Conservation (phyloP, 139 green algal genomes). For the Chlamydomonas incerta region DNA sequence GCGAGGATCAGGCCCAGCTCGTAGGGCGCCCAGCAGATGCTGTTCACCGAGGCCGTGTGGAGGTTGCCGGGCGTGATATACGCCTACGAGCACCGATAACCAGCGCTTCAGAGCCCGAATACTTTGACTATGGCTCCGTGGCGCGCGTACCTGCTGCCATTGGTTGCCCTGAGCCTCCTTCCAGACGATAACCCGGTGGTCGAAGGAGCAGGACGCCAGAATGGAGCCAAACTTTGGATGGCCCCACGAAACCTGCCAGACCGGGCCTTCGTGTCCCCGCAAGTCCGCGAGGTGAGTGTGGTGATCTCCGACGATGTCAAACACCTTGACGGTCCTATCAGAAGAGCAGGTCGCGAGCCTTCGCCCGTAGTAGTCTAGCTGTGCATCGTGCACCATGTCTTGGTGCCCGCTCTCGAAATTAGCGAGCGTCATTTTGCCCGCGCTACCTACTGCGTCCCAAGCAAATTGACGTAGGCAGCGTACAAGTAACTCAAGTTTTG, state of each 20-base stretch:
- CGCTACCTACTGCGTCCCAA: too few relatives aligned
- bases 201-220: constrained; percentile 93
- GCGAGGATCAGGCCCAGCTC: constrained; percentile 93
- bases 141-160: constrained; percentile 79
- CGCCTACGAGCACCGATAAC: constrained; percentile 40
- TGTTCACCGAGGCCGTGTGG: constrained; percentile 92
- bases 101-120: neutral
- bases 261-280: constrained; percentile 93
- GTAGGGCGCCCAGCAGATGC: constrained; percentile 92
- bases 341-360: constrained; percentile 93
- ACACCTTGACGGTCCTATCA: constrained; percentile 93
- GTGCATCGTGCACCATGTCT: constrained; percentile 91
- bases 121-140: neutral
- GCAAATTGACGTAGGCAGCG: neutral
- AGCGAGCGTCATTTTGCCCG: constrained; percentile 34
- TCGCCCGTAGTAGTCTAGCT: constrained; percentile 98
- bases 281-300: constrained; percentile 80
- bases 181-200: constrained; percentile 95
- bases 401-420: constrained; percentile 88
- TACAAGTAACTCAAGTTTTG: neutral
- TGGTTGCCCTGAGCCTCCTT: constrained; percentile 81
- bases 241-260: constrained; percentile 91
- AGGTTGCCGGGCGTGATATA: constrained; percentile 66
- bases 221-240: constrained; percentile 96
- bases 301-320: constrained; percentile 80